phyloP scores from a whole-genome alignment of 305 asterid genomes.

The Solanum chacoense region DNA sequence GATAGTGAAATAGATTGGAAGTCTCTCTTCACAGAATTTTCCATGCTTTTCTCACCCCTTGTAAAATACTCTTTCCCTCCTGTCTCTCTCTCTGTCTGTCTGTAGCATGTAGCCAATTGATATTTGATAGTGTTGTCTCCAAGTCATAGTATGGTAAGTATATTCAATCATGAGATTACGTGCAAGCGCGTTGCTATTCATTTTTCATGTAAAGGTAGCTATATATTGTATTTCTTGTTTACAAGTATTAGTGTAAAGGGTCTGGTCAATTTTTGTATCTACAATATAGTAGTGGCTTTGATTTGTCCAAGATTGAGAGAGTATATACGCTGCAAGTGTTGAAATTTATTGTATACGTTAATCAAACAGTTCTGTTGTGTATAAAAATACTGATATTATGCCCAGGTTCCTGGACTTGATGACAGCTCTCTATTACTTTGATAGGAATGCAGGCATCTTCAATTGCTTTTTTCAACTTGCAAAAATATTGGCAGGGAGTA shows the following conservation, averaged over 20 bases:
- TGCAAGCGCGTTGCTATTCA: neutral
- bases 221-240: neutral
- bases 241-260: neutral
- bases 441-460: neutral
- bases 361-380: neutral
- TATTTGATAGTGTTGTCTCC: neutral
- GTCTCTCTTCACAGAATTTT: neutral
- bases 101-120: neutral
- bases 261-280: neutral
- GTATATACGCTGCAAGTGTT: neutral
- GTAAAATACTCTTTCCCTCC: neutral
- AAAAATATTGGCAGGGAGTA: neutral
- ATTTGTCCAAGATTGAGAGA: neutral
- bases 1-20: neutral
- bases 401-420: neutral
- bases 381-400: neutral
- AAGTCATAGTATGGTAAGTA: neutral
- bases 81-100: neutral
- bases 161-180: neutral
- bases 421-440: neutral
- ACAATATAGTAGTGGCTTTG: neutral
- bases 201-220: conserved; percentile 1
- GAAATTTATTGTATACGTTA: neutral
- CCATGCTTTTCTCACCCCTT: neutral
- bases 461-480: neutral